Base-by-base conservation (phyloP, 2,329 filamentous ascomycete species). In the Fusarium sp. region DNA sequence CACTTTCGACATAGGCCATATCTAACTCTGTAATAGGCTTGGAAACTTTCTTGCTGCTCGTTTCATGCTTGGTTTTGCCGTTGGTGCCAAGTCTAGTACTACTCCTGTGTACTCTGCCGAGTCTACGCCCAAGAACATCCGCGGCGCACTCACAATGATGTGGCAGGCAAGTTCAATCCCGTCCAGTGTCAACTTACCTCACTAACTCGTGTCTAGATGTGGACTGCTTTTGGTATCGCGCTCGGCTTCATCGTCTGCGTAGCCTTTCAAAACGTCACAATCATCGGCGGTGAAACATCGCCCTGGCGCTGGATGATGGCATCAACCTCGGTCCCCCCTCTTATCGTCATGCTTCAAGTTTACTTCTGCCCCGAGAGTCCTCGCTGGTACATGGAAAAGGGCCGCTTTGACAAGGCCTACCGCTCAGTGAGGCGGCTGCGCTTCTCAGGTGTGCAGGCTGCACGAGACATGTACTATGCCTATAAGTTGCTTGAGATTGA, bases 331-430 rank as follows among this genome's bases (percentile, higher is more conserved):
- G 80, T 89, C 7, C 88, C 89, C 1, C 87, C 88, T 0, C 72
- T 90, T 11, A 82, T 88, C 3, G 83, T 91, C 16, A 79, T 88
- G 66, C 6, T 87, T 10, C 85, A 87, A 52, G 84, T 90, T n/a
- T 90, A 86, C 64, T 84, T 88, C 64, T 89, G 87, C 48, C 87
- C 88, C 0, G 87, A 89, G 66, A 88, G 86, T 2, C 87, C 88
- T 4, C 84, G 87, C 27, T 89, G 87, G 87, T 87, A 85, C 64
- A 88, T 89, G 79, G 87, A 88, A 43, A 88, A 87, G 65, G 84
- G 84, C 0, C 82, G 81, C 20, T 85, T 86, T 71, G 74, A 73
- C 48, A 83, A 86, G 39, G 88, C 88, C 6, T 87, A 84, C 71
- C 71, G 80, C 5, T 87, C 87, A 1, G 81, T 88, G 0, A 80